Conservation (phyloP, 1,139 yeast species). For the Kurtzmaniella natalensis region DNA sequence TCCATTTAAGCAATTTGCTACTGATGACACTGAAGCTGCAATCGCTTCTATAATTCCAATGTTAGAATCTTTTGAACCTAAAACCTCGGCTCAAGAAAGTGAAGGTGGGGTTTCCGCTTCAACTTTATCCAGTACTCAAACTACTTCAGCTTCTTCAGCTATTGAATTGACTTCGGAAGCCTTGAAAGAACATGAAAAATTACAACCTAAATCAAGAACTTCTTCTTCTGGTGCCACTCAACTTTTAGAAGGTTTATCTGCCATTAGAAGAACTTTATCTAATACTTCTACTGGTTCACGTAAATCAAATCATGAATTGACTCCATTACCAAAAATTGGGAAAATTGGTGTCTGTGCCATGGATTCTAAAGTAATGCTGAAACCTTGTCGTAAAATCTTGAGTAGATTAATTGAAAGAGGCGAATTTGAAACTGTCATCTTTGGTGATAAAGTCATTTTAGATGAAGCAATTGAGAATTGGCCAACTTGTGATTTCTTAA, state of each 20-base stretch:
- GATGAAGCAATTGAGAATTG: slow-evolving; percentile 93
- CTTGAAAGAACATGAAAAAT: slow-evolving; percentile 6
- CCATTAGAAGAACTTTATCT: slow-evolving; percentile 34
- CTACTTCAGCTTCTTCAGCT: slow-evolving; percentile 2
- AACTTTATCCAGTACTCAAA: slow-evolving; percentile 4
- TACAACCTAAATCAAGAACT: slow-evolving; percentile 8
- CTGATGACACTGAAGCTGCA: slow-evolving; percentile 48
- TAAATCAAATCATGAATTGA: slow-evolving; percentile 45
- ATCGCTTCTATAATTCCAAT: slow-evolving; percentile 79
- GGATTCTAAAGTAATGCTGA: slow-evolving; percentile 94
- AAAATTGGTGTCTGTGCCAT: slow-evolving; percentile 98
- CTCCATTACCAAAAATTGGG: slow-evolving; percentile 71
- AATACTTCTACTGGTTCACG: slow-evolving; percentile 36
- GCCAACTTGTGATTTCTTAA: slow-evolving; percentile 97
- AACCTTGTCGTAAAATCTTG: slow-evolving; percentile 90
- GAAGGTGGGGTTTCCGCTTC: slow-evolving; percentile 14
- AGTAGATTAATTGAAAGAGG: slow-evolving; percentile 87
- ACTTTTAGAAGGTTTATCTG: slow-evolving; percentile 7
- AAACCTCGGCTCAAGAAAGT: slow-evolving; percentile 58
- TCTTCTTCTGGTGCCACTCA: slow-evolving; percentile 10
- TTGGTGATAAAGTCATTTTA: slow-evolving; percentile 94
- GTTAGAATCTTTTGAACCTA: slow-evolving; percentile 66
- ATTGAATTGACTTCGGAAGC: slow-evolving; percentile 8
- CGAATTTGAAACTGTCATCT: slow-evolving; percentile 93
- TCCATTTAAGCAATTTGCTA: slow-evolving; percentile 12